These are phyloP conservation scores for Globisporangium sylvaticum DNA, from an alignment of 352 stramenopile species.

Conservation along the genomic window DNA sequence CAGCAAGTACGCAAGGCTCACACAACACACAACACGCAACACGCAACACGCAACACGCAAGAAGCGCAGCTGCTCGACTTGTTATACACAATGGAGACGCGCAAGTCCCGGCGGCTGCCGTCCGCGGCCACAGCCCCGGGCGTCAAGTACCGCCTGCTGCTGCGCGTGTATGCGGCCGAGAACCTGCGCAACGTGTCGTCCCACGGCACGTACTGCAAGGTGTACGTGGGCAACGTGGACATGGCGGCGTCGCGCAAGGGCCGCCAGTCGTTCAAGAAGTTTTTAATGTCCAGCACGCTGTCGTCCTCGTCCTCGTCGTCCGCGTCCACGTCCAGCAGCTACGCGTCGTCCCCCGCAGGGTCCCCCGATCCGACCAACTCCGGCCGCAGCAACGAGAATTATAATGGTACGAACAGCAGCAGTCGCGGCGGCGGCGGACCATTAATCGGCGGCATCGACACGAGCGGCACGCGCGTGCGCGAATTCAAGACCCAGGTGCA, in stretches of 20 bases:
- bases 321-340: conserved; percentile 9
- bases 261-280: conserved; percentile 21
- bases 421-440: background rate
- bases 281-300: conserved; percentile 9
- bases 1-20: background rate
- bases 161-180: conserved; percentile 64
- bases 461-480: conserved; percentile 21
- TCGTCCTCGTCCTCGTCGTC: conserved; percentile 13
- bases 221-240: conserved; percentile 55
- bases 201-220: conserved; percentile 70
- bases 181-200: conserved; percentile 56
- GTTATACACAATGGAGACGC: conserved; percentile 12
- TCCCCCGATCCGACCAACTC: conserved; percentile 6
- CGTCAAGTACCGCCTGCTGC: conserved; percentile 37
- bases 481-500: conserved; percentile 67
- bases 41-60: background rate
- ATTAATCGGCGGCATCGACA: background rate
- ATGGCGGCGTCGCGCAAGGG: conserved; percentile 27
- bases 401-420: background rate
- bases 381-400: background rate
- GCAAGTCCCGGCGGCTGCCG: conserved; percentile 13
- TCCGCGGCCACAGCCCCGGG: background rate
- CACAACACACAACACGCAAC: background rate
- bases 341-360: background rate
- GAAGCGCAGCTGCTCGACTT: background rate